Conservation (phyloP, 169 alveolate species). For the Plasmodium billcollinsi region DNA sequence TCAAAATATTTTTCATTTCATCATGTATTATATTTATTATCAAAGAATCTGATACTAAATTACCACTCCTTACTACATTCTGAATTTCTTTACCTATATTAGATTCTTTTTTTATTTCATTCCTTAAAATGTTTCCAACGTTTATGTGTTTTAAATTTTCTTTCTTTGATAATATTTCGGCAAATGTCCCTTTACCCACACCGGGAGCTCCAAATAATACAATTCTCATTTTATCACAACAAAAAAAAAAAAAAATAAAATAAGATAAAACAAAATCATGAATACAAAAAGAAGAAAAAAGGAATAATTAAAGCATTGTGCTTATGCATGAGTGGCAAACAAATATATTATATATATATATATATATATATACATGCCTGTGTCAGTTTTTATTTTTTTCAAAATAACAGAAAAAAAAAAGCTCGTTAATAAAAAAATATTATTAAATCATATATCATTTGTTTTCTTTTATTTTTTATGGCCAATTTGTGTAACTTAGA, state of each 20-base stretch:
- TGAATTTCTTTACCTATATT: constrained; percentile 32
- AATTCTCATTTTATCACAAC: constrained; percentile 12
- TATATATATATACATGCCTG: too few species aligned
- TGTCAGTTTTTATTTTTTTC: too few species aligned
- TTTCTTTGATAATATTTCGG: constrained; percentile 55
- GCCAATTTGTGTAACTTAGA: too few species aligned
- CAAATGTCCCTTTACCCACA: constrained; percentile 71
- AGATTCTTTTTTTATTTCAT: constrained; percentile 55
- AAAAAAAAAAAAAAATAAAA: not conserved
- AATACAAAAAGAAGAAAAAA: too few species aligned
- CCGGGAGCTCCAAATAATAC: constrained; percentile 71
- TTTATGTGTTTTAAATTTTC: constrained; percentile 64
- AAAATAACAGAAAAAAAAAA: too few species aligned
- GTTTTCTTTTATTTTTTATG: too few species aligned
- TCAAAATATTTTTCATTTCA: constrained; percentile 25
- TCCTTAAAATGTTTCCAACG: constrained; percentile 48
- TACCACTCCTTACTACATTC: constrained; percentile 52
- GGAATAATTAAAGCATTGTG: too few species aligned
- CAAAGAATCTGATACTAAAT: constrained; percentile 23
- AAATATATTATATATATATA: too few species aligned
- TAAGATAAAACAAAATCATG: not conserved
- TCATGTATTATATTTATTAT: constrained; percentile 35
- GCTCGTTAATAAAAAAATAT: too few species aligned
- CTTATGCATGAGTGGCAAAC: too few species aligned
- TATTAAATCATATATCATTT: too few species aligned